Evolutionary conservation across 2,329 filamentous ascomycete species (phyloP).

Genomic region (Claviceps digitariae): DNA sequence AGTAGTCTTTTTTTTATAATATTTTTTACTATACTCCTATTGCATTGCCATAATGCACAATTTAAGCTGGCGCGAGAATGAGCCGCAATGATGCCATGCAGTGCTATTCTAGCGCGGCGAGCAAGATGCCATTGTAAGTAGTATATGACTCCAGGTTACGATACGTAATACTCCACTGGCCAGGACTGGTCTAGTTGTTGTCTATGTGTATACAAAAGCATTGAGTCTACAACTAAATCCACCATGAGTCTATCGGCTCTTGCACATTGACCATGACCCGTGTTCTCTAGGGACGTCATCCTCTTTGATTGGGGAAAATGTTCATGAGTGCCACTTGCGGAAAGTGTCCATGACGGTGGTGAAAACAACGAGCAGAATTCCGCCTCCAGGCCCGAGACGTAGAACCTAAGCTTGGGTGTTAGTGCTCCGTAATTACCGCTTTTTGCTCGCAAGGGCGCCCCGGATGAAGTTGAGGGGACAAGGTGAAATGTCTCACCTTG

Average conservation of each 20-base stretch:
- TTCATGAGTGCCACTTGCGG: slow-evolving; percentile 38
- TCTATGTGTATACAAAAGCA: not conserved
- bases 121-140: not conserved
- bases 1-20: too few relatives aligned
- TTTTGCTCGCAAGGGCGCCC: slow-evolving; percentile 13
- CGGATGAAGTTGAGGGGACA: too few relatives aligned
- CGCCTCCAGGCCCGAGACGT: slow-evolving; percentile 41
- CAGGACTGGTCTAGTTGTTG: not conserved
- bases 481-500: slow-evolving; percentile 56
- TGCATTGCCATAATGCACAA: too few relatives aligned
- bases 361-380: slow-evolving; percentile 71
- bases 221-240: not conserved
- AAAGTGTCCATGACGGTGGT: slow-evolving; percentile 91
- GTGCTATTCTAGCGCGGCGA: not conserved
- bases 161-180: not conserved
- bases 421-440: slow-evolving; percentile 5
- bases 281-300: not conserved
- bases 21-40: too few relatives aligned
- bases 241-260: not conserved
- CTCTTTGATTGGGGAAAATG: not conserved
- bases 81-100: too few relatives aligned
- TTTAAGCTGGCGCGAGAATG: too few relatives aligned
- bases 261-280: not conserved
- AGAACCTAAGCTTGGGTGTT: slow-evolving; percentile 19
- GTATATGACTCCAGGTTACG: not conserved